Percentiles rank a stretch among this genome's conserved stretches.
phyloP scores from a whole-genome alignment of 768 basidiomycete species.

The Hypsizygus marmoreus region DNA sequence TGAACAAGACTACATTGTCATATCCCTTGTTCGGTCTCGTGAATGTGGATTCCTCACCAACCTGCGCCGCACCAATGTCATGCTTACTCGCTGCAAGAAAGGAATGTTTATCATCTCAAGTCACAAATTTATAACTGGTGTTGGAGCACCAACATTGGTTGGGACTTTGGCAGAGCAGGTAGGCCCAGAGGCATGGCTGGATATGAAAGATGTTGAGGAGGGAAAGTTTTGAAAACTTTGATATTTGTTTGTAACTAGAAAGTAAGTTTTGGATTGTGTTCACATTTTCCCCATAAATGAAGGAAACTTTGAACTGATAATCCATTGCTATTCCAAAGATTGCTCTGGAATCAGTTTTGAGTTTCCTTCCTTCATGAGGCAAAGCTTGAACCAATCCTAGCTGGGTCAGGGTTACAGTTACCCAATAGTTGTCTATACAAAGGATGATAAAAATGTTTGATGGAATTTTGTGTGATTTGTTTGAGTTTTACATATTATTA shows the following conservation, averaged over 20 bases:
- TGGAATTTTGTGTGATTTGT: not conserved
- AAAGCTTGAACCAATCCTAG: too few species aligned
- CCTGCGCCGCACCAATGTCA: conserved; percentile 77
- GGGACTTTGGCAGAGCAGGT: conserved; percentile 41
- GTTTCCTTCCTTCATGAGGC: conserved; percentile 9
- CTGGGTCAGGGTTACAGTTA: too few species aligned
- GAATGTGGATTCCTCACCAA: conserved; percentile 69
- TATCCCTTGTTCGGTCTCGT: conserved; percentile 64
- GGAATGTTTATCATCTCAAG: conserved; percentile 78
- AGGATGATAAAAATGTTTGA: too few species aligned
- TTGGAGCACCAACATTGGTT: conserved; percentile 49
- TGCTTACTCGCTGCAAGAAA: conserved; percentile 79
- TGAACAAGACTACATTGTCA: conserved; percentile 78
- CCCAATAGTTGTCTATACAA: too few species aligned
- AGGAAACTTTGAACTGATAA: conserved; percentile 6
- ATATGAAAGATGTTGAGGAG: conserved; percentile 36
- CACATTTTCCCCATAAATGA: conserved; percentile 14
- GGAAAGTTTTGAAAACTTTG: conserved; percentile 29
- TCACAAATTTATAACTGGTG: conserved; percentile 56
- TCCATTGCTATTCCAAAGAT: not conserved
- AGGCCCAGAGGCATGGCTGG: conserved; percentile 41
- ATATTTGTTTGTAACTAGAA: not conserved
- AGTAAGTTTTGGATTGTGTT: conserved; percentile 3
- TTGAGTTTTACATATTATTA: conserved; percentile 20
- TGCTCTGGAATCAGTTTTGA: not conserved